These are phyloP conservation scores for Pisolithus orientalis DNA, from an alignment of 768 basidiomycete species.

Conservation along the genomic window DNA sequence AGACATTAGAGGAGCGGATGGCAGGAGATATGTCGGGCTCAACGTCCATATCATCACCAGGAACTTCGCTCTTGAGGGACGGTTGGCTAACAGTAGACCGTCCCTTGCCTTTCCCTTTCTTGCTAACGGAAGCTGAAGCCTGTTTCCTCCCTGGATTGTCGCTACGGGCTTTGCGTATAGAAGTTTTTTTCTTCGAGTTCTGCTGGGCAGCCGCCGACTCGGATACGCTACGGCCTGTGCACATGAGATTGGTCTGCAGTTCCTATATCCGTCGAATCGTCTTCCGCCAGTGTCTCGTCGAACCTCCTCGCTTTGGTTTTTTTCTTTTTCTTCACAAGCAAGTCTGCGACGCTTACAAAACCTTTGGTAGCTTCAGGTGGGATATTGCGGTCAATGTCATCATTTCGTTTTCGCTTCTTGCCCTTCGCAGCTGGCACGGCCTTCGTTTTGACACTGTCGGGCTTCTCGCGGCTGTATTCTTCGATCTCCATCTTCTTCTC, in stretches of 20 bases:
- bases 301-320: conserved; percentile 35
- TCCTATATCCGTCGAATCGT: conserved; percentile 67
- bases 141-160: conserved; percentile 24
- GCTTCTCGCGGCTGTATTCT: conserved; percentile 54
- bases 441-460: conserved; percentile 31
- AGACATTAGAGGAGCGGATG: not conserved
- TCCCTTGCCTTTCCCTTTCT: conserved; percentile 21
- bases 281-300: conserved; percentile 44
- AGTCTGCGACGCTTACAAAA: conserved; percentile 63
- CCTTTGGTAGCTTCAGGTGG: conserved; percentile 65
- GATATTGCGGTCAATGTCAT: conserved; percentile 62
- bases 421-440: conserved; percentile 24
- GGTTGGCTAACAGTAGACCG: conserved; percentile 35
- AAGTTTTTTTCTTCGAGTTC: conserved; percentile 29
- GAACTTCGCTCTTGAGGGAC: conserved; percentile 41
- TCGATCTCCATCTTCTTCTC: conserved; percentile 83
- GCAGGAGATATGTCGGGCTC: conserved; percentile 32
- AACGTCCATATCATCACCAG: conserved; percentile 51
- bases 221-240: conserved; percentile 46
- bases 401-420: conserved; percentile 67
- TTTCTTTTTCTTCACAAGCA: conserved; percentile 50
- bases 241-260: conserved; percentile 49
- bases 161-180: conserved; percentile 42
- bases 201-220: conserved; percentile 33
- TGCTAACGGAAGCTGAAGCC: conserved; percentile 9